A percentile compares a stretch with the other conserved stretches of the same genome.
phyloP scores from a whole-genome alignment of 2,329 filamentous ascomycete genomes.

The Alternaria novae-zelandiae region DNA sequence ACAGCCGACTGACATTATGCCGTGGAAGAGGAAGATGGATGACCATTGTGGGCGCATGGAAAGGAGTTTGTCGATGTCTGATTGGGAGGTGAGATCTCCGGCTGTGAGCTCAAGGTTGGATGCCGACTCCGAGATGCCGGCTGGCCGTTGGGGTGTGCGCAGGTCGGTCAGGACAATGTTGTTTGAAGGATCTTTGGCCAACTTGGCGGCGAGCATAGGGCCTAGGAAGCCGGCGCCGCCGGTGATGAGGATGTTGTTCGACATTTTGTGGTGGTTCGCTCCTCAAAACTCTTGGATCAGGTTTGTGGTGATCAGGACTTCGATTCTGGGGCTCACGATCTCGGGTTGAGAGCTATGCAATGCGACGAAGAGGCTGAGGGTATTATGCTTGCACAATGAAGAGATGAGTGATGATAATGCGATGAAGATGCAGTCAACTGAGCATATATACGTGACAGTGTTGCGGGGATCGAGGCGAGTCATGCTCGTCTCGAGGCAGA shows the following conservation, averaged over 20 bases:
- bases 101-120: not conserved
- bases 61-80: conserved; percentile 3
- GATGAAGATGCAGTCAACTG: not conserved
- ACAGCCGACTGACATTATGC: conserved; percentile 68
- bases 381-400: not conserved
- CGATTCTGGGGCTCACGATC: not conserved
- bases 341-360: not conserved
- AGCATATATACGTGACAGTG: not conserved
- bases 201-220: conserved; percentile 8
- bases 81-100: not conserved
- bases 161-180: conserved; percentile 3
- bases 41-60: conserved; percentile 11
- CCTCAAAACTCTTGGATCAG: not conserved
- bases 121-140: not conserved
- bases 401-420: not conserved
- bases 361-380: not conserved
- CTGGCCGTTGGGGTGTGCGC: conserved; percentile 1
- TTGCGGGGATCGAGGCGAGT: conserved; percentile 1
- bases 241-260: conserved; percentile 1
- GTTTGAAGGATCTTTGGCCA: not conserved
- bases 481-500: not conserved
- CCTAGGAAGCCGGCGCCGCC: conserved; percentile 6
- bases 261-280: not conserved
- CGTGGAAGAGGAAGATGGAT: conserved; percentile 62
- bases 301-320: not conserved